Conservation (phyloP, 352 stramenopile genomes). For the Thraustochytrium striatum region DNA sequence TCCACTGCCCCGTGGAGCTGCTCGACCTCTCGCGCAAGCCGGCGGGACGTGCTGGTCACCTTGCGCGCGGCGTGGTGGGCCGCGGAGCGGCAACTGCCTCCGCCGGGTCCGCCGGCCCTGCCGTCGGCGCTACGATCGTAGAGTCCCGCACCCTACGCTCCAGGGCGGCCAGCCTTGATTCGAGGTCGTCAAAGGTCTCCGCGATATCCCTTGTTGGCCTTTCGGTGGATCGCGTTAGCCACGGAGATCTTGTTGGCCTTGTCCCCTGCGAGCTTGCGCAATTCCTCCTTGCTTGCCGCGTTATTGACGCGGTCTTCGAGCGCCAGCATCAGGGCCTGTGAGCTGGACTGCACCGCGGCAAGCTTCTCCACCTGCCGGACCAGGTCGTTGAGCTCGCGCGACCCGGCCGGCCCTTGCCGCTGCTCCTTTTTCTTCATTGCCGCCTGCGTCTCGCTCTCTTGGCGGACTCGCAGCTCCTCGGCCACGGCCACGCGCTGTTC, state of each 20-base stretch:
- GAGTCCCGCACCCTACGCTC: too few relatives aligned
- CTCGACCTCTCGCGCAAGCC: too few relatives aligned
- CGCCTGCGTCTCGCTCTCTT: neutral
- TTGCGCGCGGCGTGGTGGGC: too few relatives aligned
- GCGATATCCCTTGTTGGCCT: conserved; percentile 29
- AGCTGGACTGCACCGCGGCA: conserved; percentile 5
- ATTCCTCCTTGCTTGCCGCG: neutral
- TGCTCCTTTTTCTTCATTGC: neutral
- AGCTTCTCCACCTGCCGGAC: conserved; percentile 42
- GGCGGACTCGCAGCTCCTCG: neutral
- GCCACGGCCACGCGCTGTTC: neutral
- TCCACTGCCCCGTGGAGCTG: too few relatives aligned
- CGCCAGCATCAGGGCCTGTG: neutral
- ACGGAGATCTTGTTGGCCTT: conserved; percentile 44
- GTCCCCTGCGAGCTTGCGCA: neutral
- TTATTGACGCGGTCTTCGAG: neutral
- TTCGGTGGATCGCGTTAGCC: conserved; percentile 38
- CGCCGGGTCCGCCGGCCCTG: too few relatives aligned
- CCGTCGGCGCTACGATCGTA: too few relatives aligned
- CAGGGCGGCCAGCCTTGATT: too few relatives aligned
- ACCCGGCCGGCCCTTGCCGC: neutral
- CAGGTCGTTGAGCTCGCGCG: conserved; percentile 21
- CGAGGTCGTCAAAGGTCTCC: too few relatives aligned
- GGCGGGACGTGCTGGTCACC: too few relatives aligned
- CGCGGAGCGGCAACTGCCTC: too few relatives aligned